Conservation (phyloP, 2,329 filamentous ascomycete species). For the Amauroascus verrucosus region DNA sequence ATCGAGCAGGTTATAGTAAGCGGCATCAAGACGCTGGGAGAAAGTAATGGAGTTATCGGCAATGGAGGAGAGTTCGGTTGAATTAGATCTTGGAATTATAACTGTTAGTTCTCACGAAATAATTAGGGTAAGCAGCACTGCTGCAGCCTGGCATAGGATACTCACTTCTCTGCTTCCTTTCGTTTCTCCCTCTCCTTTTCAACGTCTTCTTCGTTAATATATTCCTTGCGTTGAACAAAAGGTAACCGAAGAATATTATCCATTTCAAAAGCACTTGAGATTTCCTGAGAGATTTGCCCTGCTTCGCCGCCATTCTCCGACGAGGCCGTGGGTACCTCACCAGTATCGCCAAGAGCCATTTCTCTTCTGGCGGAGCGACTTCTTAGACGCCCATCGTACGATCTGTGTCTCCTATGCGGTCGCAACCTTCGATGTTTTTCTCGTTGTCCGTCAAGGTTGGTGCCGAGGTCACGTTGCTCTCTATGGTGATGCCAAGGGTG, state of each 20-base stretch:
- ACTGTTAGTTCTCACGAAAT: neutral
- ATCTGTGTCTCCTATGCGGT: constrained; percentile 7
- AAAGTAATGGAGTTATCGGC: constrained; percentile 34
- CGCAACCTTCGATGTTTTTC: constrained; percentile 5
- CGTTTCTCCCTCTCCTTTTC: constrained; percentile 47
- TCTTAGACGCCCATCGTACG: constrained; percentile 2
- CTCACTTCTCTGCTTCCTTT: constrained; percentile 67
- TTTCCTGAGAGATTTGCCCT: neutral
- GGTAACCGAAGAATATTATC: constrained; percentile 15
- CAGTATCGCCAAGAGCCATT: neutral
- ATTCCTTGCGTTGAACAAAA: constrained; percentile 20
- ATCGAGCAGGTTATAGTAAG: constrained; percentile 40
- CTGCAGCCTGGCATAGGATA: constrained; percentile 20
- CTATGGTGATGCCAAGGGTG: neutral
- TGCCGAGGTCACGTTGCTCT: neutral
- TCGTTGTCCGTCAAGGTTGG: neutral
- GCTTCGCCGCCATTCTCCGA: neutral
- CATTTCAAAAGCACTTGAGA: constrained; percentile 6
- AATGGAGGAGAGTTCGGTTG: constrained; percentile 28
- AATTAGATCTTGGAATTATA: constrained; percentile 16
- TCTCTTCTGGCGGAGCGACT: neutral
- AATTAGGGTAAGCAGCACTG: neutral
- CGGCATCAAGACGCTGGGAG: constrained; percentile 39
- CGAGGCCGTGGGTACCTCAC: neutral
- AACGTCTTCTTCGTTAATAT: constrained; percentile 29